Evolutionary conservation across 805 yeast species (phyloP).

Genomic region (Candida hungchunana): DNA sequence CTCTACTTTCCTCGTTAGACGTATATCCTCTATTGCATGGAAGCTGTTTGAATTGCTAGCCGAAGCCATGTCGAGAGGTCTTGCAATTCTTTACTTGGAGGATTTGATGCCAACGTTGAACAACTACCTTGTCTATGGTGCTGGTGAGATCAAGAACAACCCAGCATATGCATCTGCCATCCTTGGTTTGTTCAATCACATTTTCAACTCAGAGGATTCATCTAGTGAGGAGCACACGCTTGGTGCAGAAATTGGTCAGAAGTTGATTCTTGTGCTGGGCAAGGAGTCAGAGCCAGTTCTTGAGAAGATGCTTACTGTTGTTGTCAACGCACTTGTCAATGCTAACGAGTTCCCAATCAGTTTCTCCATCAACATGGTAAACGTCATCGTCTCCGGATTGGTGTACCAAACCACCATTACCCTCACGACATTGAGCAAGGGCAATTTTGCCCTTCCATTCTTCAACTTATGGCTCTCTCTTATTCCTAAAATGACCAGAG

Average conservation of each 20-base stretch:
- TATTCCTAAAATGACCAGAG: slow-evolving; percentile 55
- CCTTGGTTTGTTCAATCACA: slow-evolving; percentile 43
- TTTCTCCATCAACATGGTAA: slow-evolving; percentile 46
- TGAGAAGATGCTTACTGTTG: slow-evolving; percentile 36
- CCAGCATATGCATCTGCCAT: slow-evolving; percentile 46
- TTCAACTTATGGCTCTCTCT: slow-evolving; percentile 61
- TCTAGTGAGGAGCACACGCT: slow-evolving; percentile 52
- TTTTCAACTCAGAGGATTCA: slow-evolving; percentile 41
- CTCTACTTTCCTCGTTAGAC: slow-evolving; percentile 55
- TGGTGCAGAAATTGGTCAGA: slow-evolving; percentile 62
- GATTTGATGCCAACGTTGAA: slow-evolving; percentile 72
- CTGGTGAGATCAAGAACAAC: slow-evolving; percentile 42
- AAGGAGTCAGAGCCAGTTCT: slow-evolving; percentile 39
- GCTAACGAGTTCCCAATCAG: slow-evolving; percentile 25
- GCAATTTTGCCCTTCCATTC: slow-evolving; percentile 42
- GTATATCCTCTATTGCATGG: slow-evolving; percentile 74
- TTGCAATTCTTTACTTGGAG: slow-evolving; percentile 65
- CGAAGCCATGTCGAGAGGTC: slow-evolving; percentile 33
- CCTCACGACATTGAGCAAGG: slow-evolving; percentile 44
- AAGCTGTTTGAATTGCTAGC: slow-evolving; percentile 52
- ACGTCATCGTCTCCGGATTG: slow-evolving; percentile 61
- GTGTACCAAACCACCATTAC: slow-evolving; percentile 56
- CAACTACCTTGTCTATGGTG: slow-evolving; percentile 65
- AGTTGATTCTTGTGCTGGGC: slow-evolving; percentile 56
- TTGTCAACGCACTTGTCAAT: slow-evolving; percentile 35